Evolutionary conservation across 73 alveolate genomes (phyloP).

Genomic region (Paramecium caudatum): DNA sequence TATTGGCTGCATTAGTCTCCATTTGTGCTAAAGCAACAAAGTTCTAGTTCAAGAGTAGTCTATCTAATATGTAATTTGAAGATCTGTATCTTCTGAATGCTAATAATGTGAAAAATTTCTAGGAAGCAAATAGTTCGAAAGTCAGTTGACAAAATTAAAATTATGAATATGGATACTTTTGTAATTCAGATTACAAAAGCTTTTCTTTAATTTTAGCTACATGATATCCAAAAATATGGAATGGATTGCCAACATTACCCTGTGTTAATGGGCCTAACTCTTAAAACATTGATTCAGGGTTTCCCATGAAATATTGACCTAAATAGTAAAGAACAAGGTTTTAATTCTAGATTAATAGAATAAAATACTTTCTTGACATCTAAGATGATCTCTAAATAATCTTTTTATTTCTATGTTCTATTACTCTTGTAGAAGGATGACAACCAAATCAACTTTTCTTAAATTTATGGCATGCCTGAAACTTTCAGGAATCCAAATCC

Average conservation of each 20-base stretch:
- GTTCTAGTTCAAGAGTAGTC: conserved; percentile 21
- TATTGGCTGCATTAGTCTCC: conserved; percentile 23
- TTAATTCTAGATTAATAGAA: background rate
- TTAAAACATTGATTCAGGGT: conserved; percentile 47
- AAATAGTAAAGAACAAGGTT: background rate
- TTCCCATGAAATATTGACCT: conserved; percentile 18
- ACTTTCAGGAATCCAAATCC: conserved; percentile 48
- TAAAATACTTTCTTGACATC: conserved; percentile 22
- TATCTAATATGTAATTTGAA: conserved; percentile 54
- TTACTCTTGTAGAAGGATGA: background rate
- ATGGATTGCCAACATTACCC: conserved; percentile 32
- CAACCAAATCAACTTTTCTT: conserved; percentile 43
- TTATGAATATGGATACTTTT: background rate
- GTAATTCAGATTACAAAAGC: background rate
- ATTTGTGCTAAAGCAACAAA: conserved; percentile 6
- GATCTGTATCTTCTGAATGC: conserved; percentile 66
- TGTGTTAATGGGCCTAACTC: conserved; percentile 21
- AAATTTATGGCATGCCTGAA: conserved; percentile 41
- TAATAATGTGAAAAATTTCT: conserved; percentile 26
- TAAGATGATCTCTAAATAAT: conserved; percentile 1
- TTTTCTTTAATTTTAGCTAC: conserved; percentile 36
- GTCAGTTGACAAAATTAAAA: conserved; percentile 33
- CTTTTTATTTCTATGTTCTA: background rate
- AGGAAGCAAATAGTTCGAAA: conserved; percentile 54
- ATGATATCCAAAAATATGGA: conserved; percentile 68